Percentiles rank a stretch among this genome's conserved stretches.
phyloP scores from a whole-genome alignment of 1,284 basidiomycete genomes.

The Irpex rosettiformis region DNA sequence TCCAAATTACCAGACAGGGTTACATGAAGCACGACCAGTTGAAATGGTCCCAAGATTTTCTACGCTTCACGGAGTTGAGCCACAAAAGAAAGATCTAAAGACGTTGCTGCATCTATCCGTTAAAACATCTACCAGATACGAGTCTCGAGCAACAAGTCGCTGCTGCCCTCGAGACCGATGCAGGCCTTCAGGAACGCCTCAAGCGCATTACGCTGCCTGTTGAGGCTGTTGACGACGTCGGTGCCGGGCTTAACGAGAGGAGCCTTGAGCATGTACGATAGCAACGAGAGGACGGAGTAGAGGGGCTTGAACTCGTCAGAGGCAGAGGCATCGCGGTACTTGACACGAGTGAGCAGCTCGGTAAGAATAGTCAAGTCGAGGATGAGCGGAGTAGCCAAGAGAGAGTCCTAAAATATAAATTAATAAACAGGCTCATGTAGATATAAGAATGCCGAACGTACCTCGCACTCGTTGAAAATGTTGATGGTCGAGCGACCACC shows the following conservation, averaged over 20 bases:
- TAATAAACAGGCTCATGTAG: neutral
- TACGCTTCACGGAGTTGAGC: neutral
- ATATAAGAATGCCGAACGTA: constrained; percentile 27
- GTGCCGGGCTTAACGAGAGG: constrained; percentile 95
- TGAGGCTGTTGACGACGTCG: constrained; percentile 94
- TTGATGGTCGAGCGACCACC: constrained; percentile 82
- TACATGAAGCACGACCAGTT: constrained; percentile 1
- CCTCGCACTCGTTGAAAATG: constrained; percentile 96
- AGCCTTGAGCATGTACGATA: constrained; percentile 97
- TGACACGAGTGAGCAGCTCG: constrained; percentile 91
- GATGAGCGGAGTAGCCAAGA: constrained; percentile 94
- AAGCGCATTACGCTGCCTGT: constrained; percentile 91
- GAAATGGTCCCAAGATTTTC: neutral
- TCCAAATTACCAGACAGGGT: neutral
- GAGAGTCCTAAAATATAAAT: constrained; percentile 68
- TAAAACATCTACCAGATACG: constrained; percentile 70
- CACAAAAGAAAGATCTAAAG: no score
- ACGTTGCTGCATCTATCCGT: neutral
- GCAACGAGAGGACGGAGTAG: constrained; percentile 85
- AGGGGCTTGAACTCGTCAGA: constrained; percentile 71
- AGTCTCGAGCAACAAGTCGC: constrained; percentile 83
- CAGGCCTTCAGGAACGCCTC: constrained; percentile 94
- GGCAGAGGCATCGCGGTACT: constrained; percentile 66
- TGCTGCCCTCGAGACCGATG: constrained; percentile 80
- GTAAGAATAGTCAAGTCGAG: constrained; percentile 92